A percentile compares a stretch with the other conserved stretches of the same genome.
Evolutionary conservation across 768 basidiomycete genomes (phyloP).

Genomic region (Pleurotus pulmonarius): DNA sequence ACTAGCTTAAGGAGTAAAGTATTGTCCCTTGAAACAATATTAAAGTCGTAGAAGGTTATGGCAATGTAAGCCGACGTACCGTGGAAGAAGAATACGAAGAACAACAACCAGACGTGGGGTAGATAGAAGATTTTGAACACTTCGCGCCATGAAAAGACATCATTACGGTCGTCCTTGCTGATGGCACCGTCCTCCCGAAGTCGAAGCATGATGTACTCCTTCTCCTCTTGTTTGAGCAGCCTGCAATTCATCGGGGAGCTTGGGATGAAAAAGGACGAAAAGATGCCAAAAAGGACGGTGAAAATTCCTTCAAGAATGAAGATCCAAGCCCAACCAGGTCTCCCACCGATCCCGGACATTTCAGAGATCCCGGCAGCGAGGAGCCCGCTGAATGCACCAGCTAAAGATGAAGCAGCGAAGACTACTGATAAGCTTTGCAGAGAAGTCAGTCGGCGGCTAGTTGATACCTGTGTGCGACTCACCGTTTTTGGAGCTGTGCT

Average conservation of each 20-base stretch:
- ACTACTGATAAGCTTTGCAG: conserved; percentile 32
- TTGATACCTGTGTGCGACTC: conserved; percentile 37
- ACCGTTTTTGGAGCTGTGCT: conserved; percentile 18
- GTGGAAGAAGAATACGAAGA: conserved; percentile 27
- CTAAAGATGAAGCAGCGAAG: conserved; percentile 27
- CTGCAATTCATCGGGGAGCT: conserved; percentile 27
- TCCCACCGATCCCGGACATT: conserved; percentile 41
- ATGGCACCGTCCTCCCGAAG: conserved; percentile 27
- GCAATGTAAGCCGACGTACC: conserved; percentile 14
- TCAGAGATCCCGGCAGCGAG: conserved; percentile 50
- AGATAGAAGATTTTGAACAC: conserved; percentile 24
- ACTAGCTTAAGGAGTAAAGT: conserved; percentile 17
- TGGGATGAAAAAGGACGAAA: conserved; percentile 38
- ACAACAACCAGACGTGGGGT: conserved; percentile 33
- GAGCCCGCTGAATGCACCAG: conserved; percentile 57
- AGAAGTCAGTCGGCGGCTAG: conserved; percentile 37
- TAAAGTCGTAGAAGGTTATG: background rate
- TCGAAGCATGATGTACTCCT: conserved; percentile 33
- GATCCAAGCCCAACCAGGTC: conserved; percentile 59
- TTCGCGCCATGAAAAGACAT: conserved; percentile 36
- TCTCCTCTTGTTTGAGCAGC: conserved; percentile 35
- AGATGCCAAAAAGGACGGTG: conserved; percentile 39
- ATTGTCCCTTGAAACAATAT: conserved; percentile 9
- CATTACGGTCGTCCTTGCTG: conserved; percentile 17
- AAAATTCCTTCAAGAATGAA: conserved; percentile 50